phyloP scores from a whole-genome alignment of 306 rosid genomes.

The Prunus campanulata region DNA sequence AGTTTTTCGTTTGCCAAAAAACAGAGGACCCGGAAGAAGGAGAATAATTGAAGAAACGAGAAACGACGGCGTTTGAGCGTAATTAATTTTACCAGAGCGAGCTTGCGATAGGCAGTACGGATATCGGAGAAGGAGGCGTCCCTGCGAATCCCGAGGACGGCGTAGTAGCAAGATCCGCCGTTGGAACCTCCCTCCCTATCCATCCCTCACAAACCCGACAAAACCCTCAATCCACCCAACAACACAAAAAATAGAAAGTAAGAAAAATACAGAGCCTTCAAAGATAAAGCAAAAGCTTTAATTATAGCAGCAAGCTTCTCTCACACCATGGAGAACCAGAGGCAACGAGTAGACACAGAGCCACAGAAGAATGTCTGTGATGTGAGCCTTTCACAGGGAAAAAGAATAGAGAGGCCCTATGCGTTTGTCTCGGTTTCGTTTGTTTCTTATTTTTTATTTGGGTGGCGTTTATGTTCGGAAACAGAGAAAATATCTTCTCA shows the following conservation, averaged over 20 bases:
- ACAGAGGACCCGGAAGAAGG: background rate
- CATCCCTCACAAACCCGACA: constrained; percentile 35
- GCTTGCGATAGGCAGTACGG: constrained; percentile 86
- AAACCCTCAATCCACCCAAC: background rate
- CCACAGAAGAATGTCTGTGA: constrained; percentile 1
- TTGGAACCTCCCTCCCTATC: constrained; percentile 82
- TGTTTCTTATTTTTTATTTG: background rate
- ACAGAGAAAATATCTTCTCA: constrained; percentile 48
- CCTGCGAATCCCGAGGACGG: constrained; percentile 75
- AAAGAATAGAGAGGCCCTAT: background rate
- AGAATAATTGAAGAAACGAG: background rate
- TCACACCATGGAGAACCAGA: constrained; percentile 16
- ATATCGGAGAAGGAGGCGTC: constrained; percentile 88
- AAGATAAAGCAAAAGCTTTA: background rate
- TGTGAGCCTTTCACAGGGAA: background rate
- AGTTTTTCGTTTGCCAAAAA: background rate
- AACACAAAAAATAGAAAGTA: background rate
- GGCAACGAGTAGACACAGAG: background rate
- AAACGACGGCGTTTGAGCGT: constrained; percentile 7
- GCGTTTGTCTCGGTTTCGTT: background rate
- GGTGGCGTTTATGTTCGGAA: background rate
- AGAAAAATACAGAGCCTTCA: background rate
- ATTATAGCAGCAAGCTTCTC: background rate
- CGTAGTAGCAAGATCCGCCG: constrained; percentile 77
- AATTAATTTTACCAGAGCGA: constrained; percentile 62